Conservation (phyloP, 2,329 filamentous ascomycete genomes). For the Diaporthe citriasiana region DNA sequence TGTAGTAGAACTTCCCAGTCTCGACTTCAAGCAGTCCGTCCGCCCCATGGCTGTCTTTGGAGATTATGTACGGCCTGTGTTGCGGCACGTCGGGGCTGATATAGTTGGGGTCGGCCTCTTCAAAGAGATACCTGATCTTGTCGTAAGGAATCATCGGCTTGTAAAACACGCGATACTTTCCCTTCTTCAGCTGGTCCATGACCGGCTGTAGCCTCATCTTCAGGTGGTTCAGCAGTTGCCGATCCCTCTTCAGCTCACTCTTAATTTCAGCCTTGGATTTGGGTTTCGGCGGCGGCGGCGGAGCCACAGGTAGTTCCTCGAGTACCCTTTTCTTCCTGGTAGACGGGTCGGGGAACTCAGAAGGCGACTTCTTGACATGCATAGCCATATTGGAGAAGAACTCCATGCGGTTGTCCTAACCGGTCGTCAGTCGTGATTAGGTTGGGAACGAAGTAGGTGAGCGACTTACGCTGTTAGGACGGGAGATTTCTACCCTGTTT, state of each 20-base stretch:
- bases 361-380: slow-evolving; percentile 83
- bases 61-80: slow-evolving; percentile 82
- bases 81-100: slow-evolving; percentile 73
- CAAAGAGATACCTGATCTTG: slow-evolving; percentile 84
- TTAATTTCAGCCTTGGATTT: slow-evolving; percentile 85
- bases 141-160: slow-evolving; percentile 81
- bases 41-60: slow-evolving; percentile 83
- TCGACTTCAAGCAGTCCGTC: slow-evolving; percentile 81
- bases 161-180: slow-evolving; percentile 88
- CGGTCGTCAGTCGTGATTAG: slow-evolving; percentile 27
- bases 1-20: slow-evolving; percentile 92
- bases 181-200: slow-evolving; percentile 93
- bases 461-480: slow-evolving; percentile 73
- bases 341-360: slow-evolving; percentile 87
- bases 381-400: slow-evolving; percentile 84
- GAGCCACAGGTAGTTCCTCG: slow-evolving; percentile 81
- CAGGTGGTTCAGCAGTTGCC: slow-evolving; percentile 85
- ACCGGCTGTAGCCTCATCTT: slow-evolving; percentile 93
- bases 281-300: slow-evolving; percentile 76
- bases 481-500: slow-evolving; percentile 79
- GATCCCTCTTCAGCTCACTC: slow-evolving; percentile 84
- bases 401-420: slow-evolving; percentile 73
- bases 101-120: slow-evolving; percentile 83
- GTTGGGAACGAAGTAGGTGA: not conserved
- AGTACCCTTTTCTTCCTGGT: slow-evolving; percentile 90